Evolutionary conservation across 257 asterid species (phyloP), one percentile per base, ranked within the genome.

Genomic region (Solanum gracilifrons): DNA sequence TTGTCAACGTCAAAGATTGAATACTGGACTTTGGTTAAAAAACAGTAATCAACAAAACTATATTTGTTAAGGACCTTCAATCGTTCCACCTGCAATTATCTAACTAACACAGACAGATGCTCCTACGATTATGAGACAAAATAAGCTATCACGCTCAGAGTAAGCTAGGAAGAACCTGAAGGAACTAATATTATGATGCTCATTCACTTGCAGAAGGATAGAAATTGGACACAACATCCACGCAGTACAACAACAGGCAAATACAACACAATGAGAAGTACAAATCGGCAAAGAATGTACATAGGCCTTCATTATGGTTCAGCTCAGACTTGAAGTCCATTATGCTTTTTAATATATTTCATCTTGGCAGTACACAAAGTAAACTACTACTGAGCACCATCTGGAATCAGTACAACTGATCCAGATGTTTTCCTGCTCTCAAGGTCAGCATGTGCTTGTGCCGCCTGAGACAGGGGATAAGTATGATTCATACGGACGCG

Each of bases 371-470:
- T 7, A 46, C 3, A n/a, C 21, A 43, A 27, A 46, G 68, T 18
- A 46, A 35, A 43, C 27, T 18, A 80, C 20, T 16, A 33, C 74
- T 80, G 11, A 33, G 69, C 87, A 83, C 82, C 91, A 76, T 94
- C 93, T 9, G 98, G 98, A 83, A 96, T 89, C 69, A 96, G 97
- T 89, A 97, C 95, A 32, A 96, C 79, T 1, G 98, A 97, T 29
- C 99, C 99, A 12, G 98, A 90, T 5, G 98, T 97, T 87, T 92
- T 93, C 64, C 98, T 90, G 72, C 85, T 89, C 94, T 97, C 99
- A 10, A 97, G 93, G 90, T 95, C 99, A 7, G 93, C 88, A 77
- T 97, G 99, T 13, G 99, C 99, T 89, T 92, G 94, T 20, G 98
- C 96, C 0, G 95, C 98, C 88, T 94, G 92, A 18, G 98, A 95